Evolutionary conservation across 169 alveolate species (phyloP).

Genomic region (Cryptosporidium tyzzeri): DNA sequence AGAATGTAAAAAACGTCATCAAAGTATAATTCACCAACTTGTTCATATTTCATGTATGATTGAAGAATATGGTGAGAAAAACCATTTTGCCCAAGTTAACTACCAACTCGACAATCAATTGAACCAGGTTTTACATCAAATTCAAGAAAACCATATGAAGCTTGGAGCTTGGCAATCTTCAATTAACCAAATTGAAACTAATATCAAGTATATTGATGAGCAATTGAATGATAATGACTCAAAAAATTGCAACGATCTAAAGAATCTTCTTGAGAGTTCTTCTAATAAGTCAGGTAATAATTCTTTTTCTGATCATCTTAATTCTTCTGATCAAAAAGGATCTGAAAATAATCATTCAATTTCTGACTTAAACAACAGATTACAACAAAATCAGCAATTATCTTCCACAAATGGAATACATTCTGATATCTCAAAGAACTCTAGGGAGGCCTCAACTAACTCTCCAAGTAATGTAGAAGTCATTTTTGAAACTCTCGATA

Average conservation of each 20-base stretch:
- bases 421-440: background rate
- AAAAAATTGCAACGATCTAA: background rate
- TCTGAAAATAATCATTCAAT: background rate
- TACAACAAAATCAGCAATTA: background rate
- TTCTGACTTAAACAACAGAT: conserved; percentile 21
- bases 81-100: conserved; percentile 54
- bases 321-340: conserved; percentile 4
- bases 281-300: background rate
- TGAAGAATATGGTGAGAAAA: conserved; percentile 63
- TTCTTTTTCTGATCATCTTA: conserved; percentile 15
- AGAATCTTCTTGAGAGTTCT: conserved; percentile 41
- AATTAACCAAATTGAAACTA: conserved; percentile 55
- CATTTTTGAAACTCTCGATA: conserved; percentile 56
- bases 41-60: conserved; percentile 72
- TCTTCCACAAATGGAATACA: background rate
- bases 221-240: conserved; percentile 28
- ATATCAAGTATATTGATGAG: conserved; percentile 67
- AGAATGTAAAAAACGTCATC: conserved; percentile 71
- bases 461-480: conserved; percentile 43
- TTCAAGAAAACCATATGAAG: conserved; percentile 66
- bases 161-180: conserved; percentile 72
- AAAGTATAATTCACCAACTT: conserved; percentile 63
- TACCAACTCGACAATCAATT: conserved; percentile 67
- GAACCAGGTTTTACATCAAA: conserved; percentile 51
- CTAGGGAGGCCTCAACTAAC: conserved; percentile 6